These are phyloP conservation scores for Kwoniella sp. DNA, from an alignment of 768 basidiomycete genomes.

Conservation along the genomic window DNA sequence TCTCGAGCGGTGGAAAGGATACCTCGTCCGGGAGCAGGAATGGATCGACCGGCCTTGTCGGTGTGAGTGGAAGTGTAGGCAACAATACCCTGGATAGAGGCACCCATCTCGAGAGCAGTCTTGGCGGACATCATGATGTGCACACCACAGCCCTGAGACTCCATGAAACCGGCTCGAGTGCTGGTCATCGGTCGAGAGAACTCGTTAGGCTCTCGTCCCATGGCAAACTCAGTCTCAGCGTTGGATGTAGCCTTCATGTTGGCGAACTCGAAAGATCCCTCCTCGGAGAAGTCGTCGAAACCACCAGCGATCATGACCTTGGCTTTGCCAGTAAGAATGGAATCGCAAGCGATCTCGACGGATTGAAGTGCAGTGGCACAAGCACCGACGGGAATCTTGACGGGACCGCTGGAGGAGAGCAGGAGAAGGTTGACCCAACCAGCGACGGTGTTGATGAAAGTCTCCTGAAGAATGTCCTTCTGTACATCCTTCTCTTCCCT, in stretches of 20 bases:
- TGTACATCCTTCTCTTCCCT: constrained; percentile 97
- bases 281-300: constrained; percentile 96
- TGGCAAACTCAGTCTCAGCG: constrained; percentile 92
- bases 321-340: constrained; percentile 88
- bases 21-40: constrained; percentile 94
- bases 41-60: constrained; percentile 96
- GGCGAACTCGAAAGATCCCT: constrained; percentile 97
- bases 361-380: constrained; percentile 98
- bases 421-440: constrained; percentile 96
- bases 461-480: constrained; percentile 97
- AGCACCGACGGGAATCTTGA: constrained; percentile 98
- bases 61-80: constrained; percentile 89
- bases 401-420: constrained; percentile 91
- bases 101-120: constrained; percentile 90
- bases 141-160: constrained; percentile 91
- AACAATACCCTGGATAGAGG: constrained; percentile 86
- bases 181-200: constrained; percentile 97
- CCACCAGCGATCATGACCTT: constrained; percentile 99
- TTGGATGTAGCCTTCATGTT: constrained; percentile 99
- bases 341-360: constrained; percentile 95
- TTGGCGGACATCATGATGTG: constrained; percentile 96
- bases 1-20: constrained; percentile 84
- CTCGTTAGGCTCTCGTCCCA: constrained; percentile 98
- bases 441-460: constrained; percentile 98
- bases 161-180: constrained; percentile 97